Evolutionary conservation across 2,329 filamentous ascomycete genomes (phyloP), one percentile per base, ranked within the genome.

Genomic region (Sporothrix globosa): DNA sequence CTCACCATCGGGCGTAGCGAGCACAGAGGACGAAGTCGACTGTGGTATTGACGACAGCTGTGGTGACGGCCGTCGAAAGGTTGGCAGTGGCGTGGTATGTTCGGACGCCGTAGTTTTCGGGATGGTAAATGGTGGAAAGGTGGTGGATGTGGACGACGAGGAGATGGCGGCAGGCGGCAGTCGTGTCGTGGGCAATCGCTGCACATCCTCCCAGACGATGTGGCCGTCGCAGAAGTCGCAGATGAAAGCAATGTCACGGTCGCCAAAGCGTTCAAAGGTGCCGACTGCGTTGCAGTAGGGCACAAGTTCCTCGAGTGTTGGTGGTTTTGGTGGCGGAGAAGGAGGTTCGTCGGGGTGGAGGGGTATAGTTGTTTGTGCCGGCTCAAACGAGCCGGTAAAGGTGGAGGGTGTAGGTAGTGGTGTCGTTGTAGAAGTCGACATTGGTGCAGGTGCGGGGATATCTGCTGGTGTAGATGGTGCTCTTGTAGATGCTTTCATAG

Each of bases 181-280:
- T 2, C 85, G 78, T 69, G 80, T 77, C 1, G 83, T 83, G 6
- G 86, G 86, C 79, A 88, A 84, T 65, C 78, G 79, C 73, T 83
- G 81, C 44, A 88, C 74, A 75, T 89, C 85, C 70, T 85, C 82
- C 87, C 87, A 88, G 27, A 88, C 78, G 30, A 88, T 78, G 75
- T 86, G 85, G 1, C 87, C 87, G 75, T 88, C 86, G 78, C 87
- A 88, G 75, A 84, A 88, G 78, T 89, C 86, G 79, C 87, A 89
- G 9, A 87, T 80, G 74, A 88, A 88, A 9, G 83, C 86, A 63
- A 87, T 81, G 72, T 88, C 86, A 52, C 78, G 76, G 44, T 87
- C 83, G 54, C 82, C 84, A 68, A 88, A 83, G 17, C 85, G 82
- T 77, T 87, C 83, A 72, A 88, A 88, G 39, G 81, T 80, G n/a